Evolutionary conservation across 1,284 basidiomycete genomes (phyloP).

Genomic region (Trichosporon faecale): DNA sequence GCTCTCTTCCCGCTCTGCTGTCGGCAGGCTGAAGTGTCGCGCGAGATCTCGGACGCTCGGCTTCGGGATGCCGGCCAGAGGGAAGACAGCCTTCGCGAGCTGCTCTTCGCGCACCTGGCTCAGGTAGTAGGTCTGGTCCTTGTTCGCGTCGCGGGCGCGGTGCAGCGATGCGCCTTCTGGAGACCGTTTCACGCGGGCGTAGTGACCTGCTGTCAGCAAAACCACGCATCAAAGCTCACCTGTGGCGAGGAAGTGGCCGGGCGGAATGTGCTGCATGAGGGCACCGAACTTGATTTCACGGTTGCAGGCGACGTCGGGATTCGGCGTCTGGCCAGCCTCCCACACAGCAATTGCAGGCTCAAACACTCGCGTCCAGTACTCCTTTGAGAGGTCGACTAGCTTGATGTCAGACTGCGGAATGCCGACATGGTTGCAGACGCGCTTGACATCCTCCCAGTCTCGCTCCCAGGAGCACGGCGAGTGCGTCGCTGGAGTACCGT

Average conservation of each 20-base stretch:
- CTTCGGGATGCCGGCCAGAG: constrained; percentile 68
- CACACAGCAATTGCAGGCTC: constrained; percentile 73
- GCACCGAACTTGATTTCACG: constrained; percentile 91
- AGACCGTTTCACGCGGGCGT: constrained; percentile 67
- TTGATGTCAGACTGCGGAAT: constrained; percentile 61
- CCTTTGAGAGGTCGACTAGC: constrained; percentile 70
- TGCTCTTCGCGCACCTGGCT: constrained; percentile 68
- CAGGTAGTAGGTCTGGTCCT: constrained; percentile 94
- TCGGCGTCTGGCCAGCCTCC: constrained; percentile 77
- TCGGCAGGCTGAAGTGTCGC: constrained; percentile 63
- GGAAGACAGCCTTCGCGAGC: constrained; percentile 68
- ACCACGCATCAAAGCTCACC: constrained; percentile 53
- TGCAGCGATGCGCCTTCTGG: constrained; percentile 60
- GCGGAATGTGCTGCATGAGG: constrained; percentile 63
- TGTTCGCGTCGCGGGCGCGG: constrained; percentile 63
- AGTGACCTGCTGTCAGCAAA: constrained; percentile 64
- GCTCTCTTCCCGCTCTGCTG: constrained; percentile 76
- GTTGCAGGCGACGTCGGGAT: constrained; percentile 94
- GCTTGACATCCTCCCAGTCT: constrained; percentile 87
- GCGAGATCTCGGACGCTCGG: constrained; percentile 75
- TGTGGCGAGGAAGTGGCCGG: constrained; percentile 69
- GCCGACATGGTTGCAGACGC: constrained; percentile 67
- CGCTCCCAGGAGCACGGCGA: constrained; percentile 90
- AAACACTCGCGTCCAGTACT: constrained; percentile 88
- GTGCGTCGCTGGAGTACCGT: constrained; percentile 60